Evolutionary conservation across 768 basidiomycete species (phyloP).

Genomic region (Boletus edulis): DNA sequence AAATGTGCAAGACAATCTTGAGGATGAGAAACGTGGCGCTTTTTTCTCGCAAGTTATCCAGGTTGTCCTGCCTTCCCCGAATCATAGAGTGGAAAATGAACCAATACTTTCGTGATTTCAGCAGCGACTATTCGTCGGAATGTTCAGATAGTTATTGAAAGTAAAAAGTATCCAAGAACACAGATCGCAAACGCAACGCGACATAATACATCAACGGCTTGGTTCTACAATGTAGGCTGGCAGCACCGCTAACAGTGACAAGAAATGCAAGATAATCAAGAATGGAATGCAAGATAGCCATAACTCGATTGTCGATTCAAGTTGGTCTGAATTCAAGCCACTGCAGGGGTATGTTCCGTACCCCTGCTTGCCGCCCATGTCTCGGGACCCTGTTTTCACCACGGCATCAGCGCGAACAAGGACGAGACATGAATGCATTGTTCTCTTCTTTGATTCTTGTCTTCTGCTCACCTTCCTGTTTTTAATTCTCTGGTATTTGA

Average conservation of each 20-base stretch:
- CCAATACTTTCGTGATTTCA: too few species aligned
- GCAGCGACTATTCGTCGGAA: too few species aligned
- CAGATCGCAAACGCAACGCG: too few species aligned
- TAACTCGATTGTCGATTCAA: too few species aligned
- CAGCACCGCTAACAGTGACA: not conserved
- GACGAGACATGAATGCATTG: not conserved
- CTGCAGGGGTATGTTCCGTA: constrained; percentile 27
- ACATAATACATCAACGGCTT: too few species aligned
- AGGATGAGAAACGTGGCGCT: too few species aligned
- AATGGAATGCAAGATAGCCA: not conserved
- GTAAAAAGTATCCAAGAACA: too few species aligned
- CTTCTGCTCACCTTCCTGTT: constrained; percentile 39
- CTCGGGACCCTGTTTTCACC: constrained; percentile 25
- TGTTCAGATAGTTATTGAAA: too few species aligned
- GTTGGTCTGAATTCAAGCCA: constrained; percentile 1
- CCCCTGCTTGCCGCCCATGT: constrained; percentile 31
- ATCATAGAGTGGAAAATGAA: too few species aligned
- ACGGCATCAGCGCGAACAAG: not conserved
- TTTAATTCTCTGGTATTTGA: constrained; percentile 39
- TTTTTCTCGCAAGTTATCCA: too few species aligned
- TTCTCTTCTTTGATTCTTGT: not conserved
- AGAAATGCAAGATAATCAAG: not conserved
- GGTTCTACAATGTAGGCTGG: not conserved
- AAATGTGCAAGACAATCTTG: too few species aligned
- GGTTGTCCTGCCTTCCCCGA: too few species aligned